Base-by-base conservation (phyloP, 2,329 filamentous ascomycete species). In the Phaeosphaeriaceae sp. region DNA sequence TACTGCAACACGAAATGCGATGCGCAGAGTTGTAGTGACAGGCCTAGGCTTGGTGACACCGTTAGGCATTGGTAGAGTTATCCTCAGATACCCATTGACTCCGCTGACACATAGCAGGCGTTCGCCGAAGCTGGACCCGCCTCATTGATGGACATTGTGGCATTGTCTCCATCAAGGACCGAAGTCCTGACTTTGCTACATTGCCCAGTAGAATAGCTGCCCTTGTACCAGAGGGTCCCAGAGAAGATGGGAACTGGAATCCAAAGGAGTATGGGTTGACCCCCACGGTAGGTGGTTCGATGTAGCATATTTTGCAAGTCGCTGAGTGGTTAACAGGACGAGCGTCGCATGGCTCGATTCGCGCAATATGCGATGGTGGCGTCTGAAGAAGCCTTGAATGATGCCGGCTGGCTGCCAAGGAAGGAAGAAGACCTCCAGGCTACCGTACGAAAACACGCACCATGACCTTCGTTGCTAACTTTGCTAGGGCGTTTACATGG, bases 291-390 rank as follows among this genome's bases (percentile, higher is more conserved):
- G 22, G 33, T 49, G 19, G 41, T 31, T 46, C 48, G 21, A 6
- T n/a, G 24, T 0, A 5, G 2, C 7, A 21, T 10, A 5, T 3
- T 33, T 21, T n/a, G 11, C 3, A 40, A 85, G 31, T 41, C 41
- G 36, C 55, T 67, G 46, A 69, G 31, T 20, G 13, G 25, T 25
- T 33, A 1, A 2, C 41, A 87, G 85, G 86, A 89, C 62, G 82
- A 86, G 69, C 87, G 93, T 4, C 90, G 92, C 71, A 96, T 96
- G 88, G 93, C 95, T n/a, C 84, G 82, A 22, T 98, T 98, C 74
- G 87, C 93, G 3, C 93, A 98, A 76, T 98, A 96, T 80, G 94
- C 93, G 15, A 85, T 97, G 72, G 92, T 91, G 13, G 92, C 93
- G 2, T 86, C 92, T 0, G 86, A 92, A 51, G 95, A 98, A 85